These are phyloP conservation scores for Globisporangium emineosum DNA, from an alignment of 352 stramenopile genomes.

Conservation along the genomic window DNA sequence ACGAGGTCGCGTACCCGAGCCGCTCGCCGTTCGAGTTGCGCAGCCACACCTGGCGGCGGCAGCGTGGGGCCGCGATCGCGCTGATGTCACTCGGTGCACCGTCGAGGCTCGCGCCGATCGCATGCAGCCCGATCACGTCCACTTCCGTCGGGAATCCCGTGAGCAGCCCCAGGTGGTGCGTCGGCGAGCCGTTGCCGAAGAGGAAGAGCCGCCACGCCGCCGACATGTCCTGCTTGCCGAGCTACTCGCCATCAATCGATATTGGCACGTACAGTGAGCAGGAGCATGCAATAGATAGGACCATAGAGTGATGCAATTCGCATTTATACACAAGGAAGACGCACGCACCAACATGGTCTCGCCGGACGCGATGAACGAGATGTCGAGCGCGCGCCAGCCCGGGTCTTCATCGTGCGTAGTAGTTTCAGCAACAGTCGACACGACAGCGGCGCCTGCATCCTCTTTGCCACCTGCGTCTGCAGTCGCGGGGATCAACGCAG, in stretches of 20 bases:
- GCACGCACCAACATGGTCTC: slow-evolving; percentile 13
- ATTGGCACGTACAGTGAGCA: background rate
- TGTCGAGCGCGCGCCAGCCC: slow-evolving; percentile 16
- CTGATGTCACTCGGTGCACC: slow-evolving; percentile 39
- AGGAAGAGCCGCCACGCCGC: slow-evolving; percentile 79
- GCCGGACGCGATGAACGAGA: slow-evolving; percentile 17
- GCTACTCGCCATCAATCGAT: slow-evolving; percentile 32
- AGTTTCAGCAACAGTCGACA: too few species aligned
- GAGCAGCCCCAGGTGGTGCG: slow-evolving; percentile 75
- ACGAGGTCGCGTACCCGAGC: slow-evolving; percentile 79
- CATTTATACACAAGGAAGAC: too few species aligned
- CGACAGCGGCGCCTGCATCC: too few species aligned
- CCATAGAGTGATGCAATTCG: too few species aligned
- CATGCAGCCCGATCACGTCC: slow-evolving; percentile 68
- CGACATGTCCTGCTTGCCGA: slow-evolving; percentile 55
- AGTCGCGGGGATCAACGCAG: too few species aligned
- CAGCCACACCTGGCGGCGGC: slow-evolving; percentile 74
- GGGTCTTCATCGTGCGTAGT: slow-evolving; percentile 2
- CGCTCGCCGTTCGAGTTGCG: slow-evolving; percentile 68
- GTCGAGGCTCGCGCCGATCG: slow-evolving; percentile 38
- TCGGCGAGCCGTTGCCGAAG: slow-evolving; percentile 81
- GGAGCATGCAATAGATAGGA: too few species aligned
- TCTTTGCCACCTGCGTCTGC: too few species aligned
- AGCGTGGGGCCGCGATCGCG: slow-evolving; percentile 55
- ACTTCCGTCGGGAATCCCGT: slow-evolving; percentile 71